Evolutionary conservation across 768 basidiomycete genomes (phyloP), one percentile per base, ranked within the genome.

Genomic region (Harrya chromipes): DNA sequence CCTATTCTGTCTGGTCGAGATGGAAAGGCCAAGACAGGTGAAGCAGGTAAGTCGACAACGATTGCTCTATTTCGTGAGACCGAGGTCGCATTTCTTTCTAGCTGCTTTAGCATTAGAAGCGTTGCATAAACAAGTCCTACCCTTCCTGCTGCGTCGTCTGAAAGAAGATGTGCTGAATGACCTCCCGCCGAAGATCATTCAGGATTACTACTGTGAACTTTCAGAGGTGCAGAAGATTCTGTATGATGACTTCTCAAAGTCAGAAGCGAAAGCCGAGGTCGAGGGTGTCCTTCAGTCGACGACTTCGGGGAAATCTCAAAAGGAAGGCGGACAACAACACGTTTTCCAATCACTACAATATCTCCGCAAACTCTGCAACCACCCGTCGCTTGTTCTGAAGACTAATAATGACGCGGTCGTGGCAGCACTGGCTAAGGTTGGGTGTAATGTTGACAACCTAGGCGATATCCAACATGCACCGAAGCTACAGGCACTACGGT

Each of bases 181-280:
- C 64, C 75, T 99, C 3, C 97, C 97, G 1, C 97, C 97, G 4
- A 98, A 99, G 74, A 99, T 99, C 68, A 98, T 99, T 49, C 97
- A 99, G 68, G 97, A 99, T 66, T 98, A 98, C 67, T 94, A 97
- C 63, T 97, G 94, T 74, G 95, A 98, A 64, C 79, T 99, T 4
- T 97, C 95, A 0, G 90, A 93, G 0, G 70, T 98, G 17, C 97
- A 99, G 72, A 94, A 93, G 66, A 76, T 83, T 53, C 79, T 99
- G 16, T 99, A 98, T 64, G 97, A 98, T 63, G 88, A 95, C 61
- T 97, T 94, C 65, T 82, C 87, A 2, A 83, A 81, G 61, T 91
- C 93, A 6, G 82, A 82, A 50, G 90, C 86, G 26, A 78, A 75
- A 52, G 60, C 72, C 33, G 76, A 81, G 36, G 87, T 77, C 0